A percentile compares a stretch with the other conserved stretches of the same genome.
Conservation (phyloP, 2,329 filamentous ascomycete species). For the Sporothrix phasma region DNA sequence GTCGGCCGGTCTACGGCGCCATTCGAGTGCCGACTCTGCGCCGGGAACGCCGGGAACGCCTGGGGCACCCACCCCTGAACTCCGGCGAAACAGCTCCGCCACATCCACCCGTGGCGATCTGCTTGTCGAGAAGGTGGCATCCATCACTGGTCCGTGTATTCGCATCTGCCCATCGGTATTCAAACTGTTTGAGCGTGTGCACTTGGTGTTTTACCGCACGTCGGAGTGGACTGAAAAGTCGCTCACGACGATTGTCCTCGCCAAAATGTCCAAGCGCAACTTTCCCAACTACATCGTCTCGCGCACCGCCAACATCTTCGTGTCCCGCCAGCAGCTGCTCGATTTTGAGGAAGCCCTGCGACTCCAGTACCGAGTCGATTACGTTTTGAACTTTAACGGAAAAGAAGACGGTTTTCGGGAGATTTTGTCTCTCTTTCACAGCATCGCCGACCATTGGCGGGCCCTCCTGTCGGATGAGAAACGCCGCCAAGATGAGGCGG, state of each 20-base stretch:
- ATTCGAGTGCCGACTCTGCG: constrained; percentile 27
- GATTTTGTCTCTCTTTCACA: constrained; percentile 62
- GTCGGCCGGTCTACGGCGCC: constrained; percentile 31
- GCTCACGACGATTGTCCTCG: constrained; percentile 84
- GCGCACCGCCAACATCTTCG: constrained; percentile 80
- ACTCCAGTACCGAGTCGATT: constrained; percentile 73
- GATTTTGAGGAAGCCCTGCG: constrained; percentile 85
- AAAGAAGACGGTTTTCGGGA: constrained; percentile 55
- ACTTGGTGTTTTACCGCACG: constrained; percentile 91
- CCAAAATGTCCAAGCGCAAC: constrained; percentile 76
- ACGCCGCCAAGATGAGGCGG: constrained; percentile 64
- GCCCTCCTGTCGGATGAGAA: constrained; percentile 62
- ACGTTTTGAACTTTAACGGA: constrained; percentile 68
- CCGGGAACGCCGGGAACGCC: background rate
- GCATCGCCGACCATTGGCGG: constrained; percentile 74
- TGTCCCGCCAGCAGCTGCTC: constrained; percentile 61
- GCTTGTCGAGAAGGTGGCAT: constrained; percentile 42
- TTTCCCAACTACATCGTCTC: constrained; percentile 89
- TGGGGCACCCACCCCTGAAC: background rate
- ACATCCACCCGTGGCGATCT: constrained; percentile 37
- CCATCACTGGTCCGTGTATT: constrained; percentile 72
- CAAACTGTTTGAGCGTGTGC: constrained; percentile 84
- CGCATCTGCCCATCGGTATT: constrained; percentile 62
- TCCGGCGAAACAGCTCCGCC: background rate
- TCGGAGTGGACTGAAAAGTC: constrained; percentile 98